Evolutionary conservation across 192 early-diverging fungal genomes (phyloP).

Genomic region (Rhizophagus sp.): DNA sequence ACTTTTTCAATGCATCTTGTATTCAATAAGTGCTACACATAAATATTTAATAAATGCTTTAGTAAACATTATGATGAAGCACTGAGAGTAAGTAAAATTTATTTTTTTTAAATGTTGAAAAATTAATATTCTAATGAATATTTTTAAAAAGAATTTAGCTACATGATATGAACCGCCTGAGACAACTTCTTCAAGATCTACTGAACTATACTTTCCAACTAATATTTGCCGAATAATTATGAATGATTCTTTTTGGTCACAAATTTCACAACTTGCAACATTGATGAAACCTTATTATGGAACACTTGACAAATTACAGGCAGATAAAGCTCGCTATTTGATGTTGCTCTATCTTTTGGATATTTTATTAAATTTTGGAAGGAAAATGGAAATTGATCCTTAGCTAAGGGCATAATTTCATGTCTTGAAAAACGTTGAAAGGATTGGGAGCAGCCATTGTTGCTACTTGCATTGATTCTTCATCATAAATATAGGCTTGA

Average conservation of each 20-base stretch:
- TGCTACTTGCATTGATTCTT: neutral
- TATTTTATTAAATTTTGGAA: too few relatives aligned
- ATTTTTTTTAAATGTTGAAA: too few relatives aligned
- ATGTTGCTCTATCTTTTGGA: neutral
- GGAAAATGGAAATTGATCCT: too few relatives aligned
- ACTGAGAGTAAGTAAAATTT: too few relatives aligned
- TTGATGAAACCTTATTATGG: conserved; percentile 6
- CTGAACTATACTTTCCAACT: neutral
- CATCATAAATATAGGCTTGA: neutral
- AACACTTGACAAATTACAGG: neutral
- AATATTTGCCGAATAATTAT: neutral
- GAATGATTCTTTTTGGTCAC: neutral
- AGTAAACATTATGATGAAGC: too few relatives aligned
- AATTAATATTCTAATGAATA: too few relatives aligned
- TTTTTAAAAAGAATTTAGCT: neutral
- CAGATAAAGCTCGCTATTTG: conserved; percentile 1
- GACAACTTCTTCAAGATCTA: neutral
- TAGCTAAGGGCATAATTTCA: neutral
- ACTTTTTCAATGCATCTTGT: too few relatives aligned
- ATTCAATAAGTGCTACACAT: too few relatives aligned
- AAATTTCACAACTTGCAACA: neutral
- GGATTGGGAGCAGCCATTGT: neutral
- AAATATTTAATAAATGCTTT: too few relatives aligned
- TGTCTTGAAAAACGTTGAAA: neutral
- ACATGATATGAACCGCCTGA: neutral